phyloP scores from a whole-genome alignment of 352 stramenopile genomes.

The Phytophthora vignae region DNA sequence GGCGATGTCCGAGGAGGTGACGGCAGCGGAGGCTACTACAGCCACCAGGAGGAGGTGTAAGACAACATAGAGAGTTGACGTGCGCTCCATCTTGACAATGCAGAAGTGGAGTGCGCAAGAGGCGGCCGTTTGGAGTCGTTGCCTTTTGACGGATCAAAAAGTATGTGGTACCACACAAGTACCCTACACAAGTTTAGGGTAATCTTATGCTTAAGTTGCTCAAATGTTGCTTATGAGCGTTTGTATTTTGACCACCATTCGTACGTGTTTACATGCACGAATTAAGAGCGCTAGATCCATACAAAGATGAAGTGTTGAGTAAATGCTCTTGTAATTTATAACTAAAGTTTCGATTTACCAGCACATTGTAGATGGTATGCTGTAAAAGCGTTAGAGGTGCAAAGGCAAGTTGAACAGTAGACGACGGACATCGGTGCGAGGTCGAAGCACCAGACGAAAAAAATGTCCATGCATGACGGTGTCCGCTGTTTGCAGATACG shows the following conservation, averaged over 20 bases:
- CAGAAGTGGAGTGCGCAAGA: constrained; percentile 11
- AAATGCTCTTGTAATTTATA: not conserved
- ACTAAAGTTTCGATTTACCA: not conserved
- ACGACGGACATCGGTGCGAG: constrained; percentile 1
- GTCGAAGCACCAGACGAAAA: not conserved
- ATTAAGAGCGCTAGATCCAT: not conserved
- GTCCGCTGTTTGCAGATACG: too few relatives aligned
- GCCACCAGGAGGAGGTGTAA: constrained; percentile 9
- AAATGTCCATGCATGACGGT: too few relatives aligned
- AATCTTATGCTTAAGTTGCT: constrained; percentile 1
- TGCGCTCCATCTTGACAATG: constrained; percentile 13
- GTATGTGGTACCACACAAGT: not conserved
- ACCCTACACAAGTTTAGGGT: not conserved
- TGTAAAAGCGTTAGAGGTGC: not conserved
- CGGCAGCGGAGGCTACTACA: constrained; percentile 1
- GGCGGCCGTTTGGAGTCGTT: not conserved
- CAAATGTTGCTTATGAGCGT: not conserved
- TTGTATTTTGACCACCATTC: constrained; percentile 12
- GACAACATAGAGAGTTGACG: not conserved
- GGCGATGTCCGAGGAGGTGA: constrained; percentile 16
- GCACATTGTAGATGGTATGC: not conserved
- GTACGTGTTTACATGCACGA: not conserved
- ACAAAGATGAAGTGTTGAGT: not conserved
- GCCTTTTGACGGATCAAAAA: not conserved
- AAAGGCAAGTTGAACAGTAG: not conserved